A percentile compares a stretch with the other conserved stretches of the same genome.
phyloP scores from a whole-genome alignment of 2,329 filamentous ascomycete species.

The Phialocephala sp. region DNA sequence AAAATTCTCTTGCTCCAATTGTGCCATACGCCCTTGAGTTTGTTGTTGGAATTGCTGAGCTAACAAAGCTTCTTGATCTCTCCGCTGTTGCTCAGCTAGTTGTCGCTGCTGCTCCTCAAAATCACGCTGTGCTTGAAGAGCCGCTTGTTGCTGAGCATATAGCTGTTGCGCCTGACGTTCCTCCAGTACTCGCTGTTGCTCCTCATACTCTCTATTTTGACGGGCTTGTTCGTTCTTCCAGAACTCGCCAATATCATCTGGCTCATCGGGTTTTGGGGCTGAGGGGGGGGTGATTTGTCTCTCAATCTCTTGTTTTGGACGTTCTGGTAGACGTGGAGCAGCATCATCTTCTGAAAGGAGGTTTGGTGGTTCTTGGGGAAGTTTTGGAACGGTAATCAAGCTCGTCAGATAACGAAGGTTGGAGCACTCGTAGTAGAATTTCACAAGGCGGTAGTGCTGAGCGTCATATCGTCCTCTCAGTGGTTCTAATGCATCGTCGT shows the following conservation, averaged over 20 bases:
- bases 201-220: constrained; percentile 93
- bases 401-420: constrained; percentile 96
- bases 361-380: constrained; percentile 92
- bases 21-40: constrained; percentile 92
- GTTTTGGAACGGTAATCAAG: constrained; percentile 92
- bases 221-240: constrained; percentile 93
- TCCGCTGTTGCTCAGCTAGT: constrained; percentile 85
- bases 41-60: constrained; percentile 91
- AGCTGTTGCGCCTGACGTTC: constrained; percentile 85
- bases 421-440: constrained; percentile 99
- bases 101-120: constrained; percentile 94
- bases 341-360: constrained; percentile 84
- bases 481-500: constrained; percentile 89
- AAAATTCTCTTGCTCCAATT: constrained; percentile 93
- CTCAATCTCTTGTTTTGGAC: constrained; percentile 78
- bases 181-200: constrained; percentile 87
- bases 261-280: constrained; percentile 74
- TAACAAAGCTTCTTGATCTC: constrained; percentile 89
- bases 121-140: constrained; percentile 86
- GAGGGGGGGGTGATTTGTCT: constrained; percentile 72
- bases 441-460: constrained; percentile 93
- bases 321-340: constrained; percentile 79
- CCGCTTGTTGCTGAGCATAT: constrained; percentile 79
- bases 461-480: constrained; percentile 89
- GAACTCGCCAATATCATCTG: constrained; percentile 95